phyloP scores from a whole-genome alignment of 2,329 filamentous ascomycete species.

The Hypocrella siamensis region DNA sequence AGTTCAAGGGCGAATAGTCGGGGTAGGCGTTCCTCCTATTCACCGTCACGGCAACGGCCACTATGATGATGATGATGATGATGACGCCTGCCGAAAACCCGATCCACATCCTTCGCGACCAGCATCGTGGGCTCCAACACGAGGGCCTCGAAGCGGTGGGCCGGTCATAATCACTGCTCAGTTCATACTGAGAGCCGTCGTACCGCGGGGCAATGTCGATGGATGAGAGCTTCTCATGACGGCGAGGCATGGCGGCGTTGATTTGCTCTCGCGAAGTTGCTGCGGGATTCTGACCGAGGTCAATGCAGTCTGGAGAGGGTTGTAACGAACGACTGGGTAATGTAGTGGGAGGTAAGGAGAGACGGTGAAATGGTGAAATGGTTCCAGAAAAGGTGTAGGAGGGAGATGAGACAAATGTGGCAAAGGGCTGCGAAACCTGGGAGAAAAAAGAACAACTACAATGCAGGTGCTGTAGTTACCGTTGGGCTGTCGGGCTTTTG shows the following conservation, averaged over 20 bases:
- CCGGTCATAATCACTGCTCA: conserved; percentile 7
- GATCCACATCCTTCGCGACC: conserved; percentile 37
- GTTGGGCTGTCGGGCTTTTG: too few species aligned
- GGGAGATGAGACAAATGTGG: too few species aligned
- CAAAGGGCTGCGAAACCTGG: neutral
- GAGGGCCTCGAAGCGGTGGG: conserved; percentile 12
- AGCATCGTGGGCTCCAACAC: conserved; percentile 33
- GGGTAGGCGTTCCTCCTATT: conserved; percentile 28
- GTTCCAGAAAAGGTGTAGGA: too few species aligned
- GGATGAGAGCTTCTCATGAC: conserved; percentile 6
- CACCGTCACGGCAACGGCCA: conserved; percentile 26
- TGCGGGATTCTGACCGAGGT: too few species aligned
- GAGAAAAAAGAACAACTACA: neutral
- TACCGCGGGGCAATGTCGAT: conserved; percentile 11
- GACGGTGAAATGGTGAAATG: too few species aligned
- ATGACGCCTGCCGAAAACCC: conserved; percentile 19
- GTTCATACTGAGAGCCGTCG: conserved; percentile 4
- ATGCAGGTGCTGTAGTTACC: too few species aligned
- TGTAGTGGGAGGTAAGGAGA: too few species aligned
- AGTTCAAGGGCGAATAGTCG: conserved; percentile 29
- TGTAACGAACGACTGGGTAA: too few species aligned
- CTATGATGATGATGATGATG: conserved; percentile 31
- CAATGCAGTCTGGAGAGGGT: too few species aligned
- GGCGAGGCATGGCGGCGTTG: neutral
- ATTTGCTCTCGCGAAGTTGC: too few species aligned